Evolutionary conservation across 129 eudicot genomes (phyloP), one percentile per base, ranked within the genome.

Genomic region (Ambrosia trifida): DNA sequence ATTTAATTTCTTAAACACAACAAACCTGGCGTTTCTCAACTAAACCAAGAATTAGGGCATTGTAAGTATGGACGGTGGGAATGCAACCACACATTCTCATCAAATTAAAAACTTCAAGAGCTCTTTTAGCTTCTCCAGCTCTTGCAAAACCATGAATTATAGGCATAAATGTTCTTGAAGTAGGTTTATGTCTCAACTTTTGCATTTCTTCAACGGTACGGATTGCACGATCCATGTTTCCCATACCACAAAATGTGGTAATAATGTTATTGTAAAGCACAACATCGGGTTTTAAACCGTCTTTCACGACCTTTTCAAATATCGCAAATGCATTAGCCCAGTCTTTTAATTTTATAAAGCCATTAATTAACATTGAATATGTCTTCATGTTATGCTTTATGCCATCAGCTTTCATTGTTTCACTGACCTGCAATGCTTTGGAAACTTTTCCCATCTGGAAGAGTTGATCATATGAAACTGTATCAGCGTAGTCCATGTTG

Each of bases 301-400:
- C 97, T 72, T 74, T 68, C 1, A 94, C 59, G 50, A 87, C 89
- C 82, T 94, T 97, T 79, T 94, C 99, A 74, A 85, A 94, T 63
- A 94, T 76, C 41, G 96, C 86, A 82, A 94, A 94, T 35, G 95
- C 98, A 75, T 89, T 94, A 2, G 90, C 95, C 96, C 96, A 94
- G 69, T 94, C 98, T 83, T 89, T 87, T 46, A 94, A 64, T 53
- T 76, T 84, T 62, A 87, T 73, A 75, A 89, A 94, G 35, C 98
- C 98, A 44, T 87, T 87, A 59, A 94, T 94, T 70, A 94, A 63
- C 98, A 94, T 94, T 50, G 98, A 94, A 74, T 94, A 94, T 35
- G 96, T 94, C 92, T 94, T 94, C 86, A 89, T 80, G 82, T 94
- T 94, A 61, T 94, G 99, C 36, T 77, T 84, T 72, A 94, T 75